Conservation (phyloP, 2,329 filamentous ascomycete species). For the Rutstroemia sp. region DNA sequence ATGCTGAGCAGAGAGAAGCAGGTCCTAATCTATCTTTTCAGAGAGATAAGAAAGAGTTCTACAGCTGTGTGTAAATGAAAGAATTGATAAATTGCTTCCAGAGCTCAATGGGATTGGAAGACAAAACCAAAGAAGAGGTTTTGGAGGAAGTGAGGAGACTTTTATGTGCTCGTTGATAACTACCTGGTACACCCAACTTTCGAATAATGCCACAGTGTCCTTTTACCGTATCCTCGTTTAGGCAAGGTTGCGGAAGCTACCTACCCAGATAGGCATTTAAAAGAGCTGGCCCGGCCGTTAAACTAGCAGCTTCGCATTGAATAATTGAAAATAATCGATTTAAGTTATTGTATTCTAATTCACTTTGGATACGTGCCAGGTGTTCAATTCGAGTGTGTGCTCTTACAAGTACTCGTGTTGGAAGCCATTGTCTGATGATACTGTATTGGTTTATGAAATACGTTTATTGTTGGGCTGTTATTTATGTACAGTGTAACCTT, state of each 20-base stretch:
- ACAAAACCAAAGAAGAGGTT: constrained; percentile 7
- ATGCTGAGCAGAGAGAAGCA: constrained; percentile 38
- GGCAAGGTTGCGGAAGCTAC: constrained; percentile 1
- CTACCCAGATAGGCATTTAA: no score
- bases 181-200: constrained; percentile 1
- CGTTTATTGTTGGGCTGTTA: no score
- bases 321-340: no score
- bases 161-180: constrained; percentile 11
- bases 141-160: neutral
- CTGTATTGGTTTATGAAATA: no score
- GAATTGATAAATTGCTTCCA: constrained; percentile 20
- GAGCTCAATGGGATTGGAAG: constrained; percentile 19
- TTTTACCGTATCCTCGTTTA: constrained; percentile 9
- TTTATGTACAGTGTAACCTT: no score
- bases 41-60: constrained; percentile 16
- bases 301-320: no score
- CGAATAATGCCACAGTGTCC: constrained; percentile 8
- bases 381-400: no score
- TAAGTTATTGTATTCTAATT: no score
- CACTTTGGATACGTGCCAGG: no score
- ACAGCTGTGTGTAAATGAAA: constrained; percentile 17
- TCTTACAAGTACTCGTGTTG: no score
- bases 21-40: constrained; percentile 15
- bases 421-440: no score
- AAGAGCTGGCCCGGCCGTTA: no score